Evolutionary conservation across 2,329 filamentous ascomycete species (phyloP), one percentile per base, ranked within the genome.

Genomic region (Aspergillus cejpii): DNA sequence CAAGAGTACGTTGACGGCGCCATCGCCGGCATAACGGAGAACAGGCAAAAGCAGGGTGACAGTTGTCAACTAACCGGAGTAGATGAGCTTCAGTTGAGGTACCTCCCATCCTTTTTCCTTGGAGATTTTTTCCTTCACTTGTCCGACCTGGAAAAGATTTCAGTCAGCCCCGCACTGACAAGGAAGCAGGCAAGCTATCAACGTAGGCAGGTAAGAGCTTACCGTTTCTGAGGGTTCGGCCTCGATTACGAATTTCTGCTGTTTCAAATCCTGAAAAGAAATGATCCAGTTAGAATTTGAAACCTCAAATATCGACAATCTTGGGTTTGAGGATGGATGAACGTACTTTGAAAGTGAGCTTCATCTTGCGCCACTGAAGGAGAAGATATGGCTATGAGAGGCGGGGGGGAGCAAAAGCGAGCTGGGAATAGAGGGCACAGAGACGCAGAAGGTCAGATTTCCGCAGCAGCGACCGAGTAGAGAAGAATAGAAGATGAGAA

Each of bases 201-300:
- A 36, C 41, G 41, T 33, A 31, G 24, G 41, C 24, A 24, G 45
- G 34, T 44, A 20, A 43, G 19, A 43, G 60, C 85, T 62, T 83
- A 96, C 90, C 68, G 87, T 86, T 67, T 96, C 90, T 55, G 85
- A 83, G 53, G 90, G 87, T 70, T 97, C 90, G 64, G 89, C 87
- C 58, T 97, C 91, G 75, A 98, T 85, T 63, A 84, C 83, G 74
- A 98, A 98, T 77, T 96, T 96, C 70, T 96, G 87, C 72, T 97
- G 92, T 78, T 96, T 97, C 64, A 98, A 79, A 75, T 98, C 92
- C 90, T 96, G 43, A 50, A 41, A 39, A 36, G 52, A 52, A 37
- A 36, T 41, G 45, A 49, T 28, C 33, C 37, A 11, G 49, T 63
- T 44, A 64, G 52, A 50, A 36, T 39, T 36, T 26, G 31, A 11